phyloP scores from a whole-genome alignment of 2,329 filamentous ascomycete genomes.

The Cadophora malorum region DNA sequence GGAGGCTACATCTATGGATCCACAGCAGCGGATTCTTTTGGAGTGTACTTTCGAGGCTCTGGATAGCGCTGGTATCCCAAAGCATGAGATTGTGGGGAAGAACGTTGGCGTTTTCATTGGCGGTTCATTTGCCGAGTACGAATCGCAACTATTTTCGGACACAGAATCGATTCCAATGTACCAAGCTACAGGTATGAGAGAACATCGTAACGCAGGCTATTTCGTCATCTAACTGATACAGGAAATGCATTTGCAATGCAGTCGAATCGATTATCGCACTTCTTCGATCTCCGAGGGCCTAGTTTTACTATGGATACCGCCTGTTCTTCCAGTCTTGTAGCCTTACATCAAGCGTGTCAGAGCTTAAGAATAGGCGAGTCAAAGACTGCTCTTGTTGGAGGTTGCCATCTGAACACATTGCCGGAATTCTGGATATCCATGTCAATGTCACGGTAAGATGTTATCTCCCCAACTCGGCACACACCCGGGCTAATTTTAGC shows the following conservation, averaged over 20 bases:
- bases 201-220: too few species aligned
- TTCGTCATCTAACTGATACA: not conserved
- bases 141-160: slow-evolving; percentile 46
- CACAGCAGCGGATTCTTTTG: slow-evolving; percentile 42
- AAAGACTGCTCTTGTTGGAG: slow-evolving; percentile 50
- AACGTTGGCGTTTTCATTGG: slow-evolving; percentile 57
- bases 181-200: slow-evolving; percentile 54
- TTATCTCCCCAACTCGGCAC: not conserved
- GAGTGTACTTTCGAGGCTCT: slow-evolving; percentile 43
- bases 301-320: slow-evolving; percentile 60
- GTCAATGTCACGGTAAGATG: slow-evolving; percentile 40
- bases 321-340: slow-evolving; percentile 62
- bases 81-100: slow-evolving; percentile 34
- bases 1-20: slow-evolving; percentile 45
- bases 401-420: slow-evolving; percentile 45
- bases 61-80: slow-evolving; percentile 40
- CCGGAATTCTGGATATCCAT: slow-evolving; percentile 38
- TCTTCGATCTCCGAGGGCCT: slow-evolving; percentile 60
- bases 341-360: slow-evolving; percentile 61
- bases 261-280: slow-evolving; percentile 61
- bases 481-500: slow-evolving; percentile 53
- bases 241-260: slow-evolving; percentile 49
- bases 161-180: slow-evolving; percentile 57
- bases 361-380: slow-evolving; percentile 55
- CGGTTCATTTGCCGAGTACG: slow-evolving; percentile 47